These are phyloP conservation scores for Kwoniella heveanensis DNA, from an alignment of 768 basidiomycete genomes.

Conservation along the genomic window DNA sequence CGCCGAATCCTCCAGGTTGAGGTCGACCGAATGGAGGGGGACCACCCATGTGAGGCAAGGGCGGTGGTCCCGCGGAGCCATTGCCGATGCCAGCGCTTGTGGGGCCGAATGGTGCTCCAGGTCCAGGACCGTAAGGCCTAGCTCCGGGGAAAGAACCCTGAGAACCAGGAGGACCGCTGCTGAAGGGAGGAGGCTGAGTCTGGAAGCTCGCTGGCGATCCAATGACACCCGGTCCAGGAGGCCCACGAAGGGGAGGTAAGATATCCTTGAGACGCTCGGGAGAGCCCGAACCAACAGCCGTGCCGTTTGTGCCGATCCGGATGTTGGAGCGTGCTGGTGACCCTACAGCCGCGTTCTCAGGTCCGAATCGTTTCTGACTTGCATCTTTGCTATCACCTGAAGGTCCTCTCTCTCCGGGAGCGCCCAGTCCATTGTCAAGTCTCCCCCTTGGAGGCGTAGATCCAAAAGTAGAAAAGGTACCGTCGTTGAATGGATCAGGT, in stretches of 20 bases:
- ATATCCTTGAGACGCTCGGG: conserved; percentile 8
- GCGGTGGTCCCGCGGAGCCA: conserved; percentile 1
- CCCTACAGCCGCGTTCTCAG: conserved; percentile 27
- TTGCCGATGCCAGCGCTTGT: conserved; percentile 1
- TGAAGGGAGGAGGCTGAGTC: neutral
- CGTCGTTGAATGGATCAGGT: conserved; percentile 4
- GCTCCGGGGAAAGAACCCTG: neutral
- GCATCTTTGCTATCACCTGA: conserved; percentile 33
- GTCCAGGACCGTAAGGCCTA: conserved; percentile 17
- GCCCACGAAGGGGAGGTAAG: neutral
- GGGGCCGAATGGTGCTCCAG: neutral
- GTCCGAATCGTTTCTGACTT: conserved; percentile 29
- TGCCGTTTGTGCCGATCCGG: neutral
- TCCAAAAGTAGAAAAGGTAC: conserved; percentile 23
- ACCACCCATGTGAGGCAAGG: neutral
- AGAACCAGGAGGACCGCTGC: neutral
- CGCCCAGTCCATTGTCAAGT: conserved; percentile 10
- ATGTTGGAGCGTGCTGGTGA: conserved; percentile 7
- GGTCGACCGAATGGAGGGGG: conserved; percentile 9
- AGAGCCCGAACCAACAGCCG: conserved; percentile 1
- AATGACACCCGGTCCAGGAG: conserved; percentile 17
- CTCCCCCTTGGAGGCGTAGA: conserved; percentile 33
- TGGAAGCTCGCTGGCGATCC: conserved; percentile 2
- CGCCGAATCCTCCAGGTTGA: neutral
- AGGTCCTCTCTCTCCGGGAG: conserved; percentile 15